Conservation (phyloP, 2,329 filamentous ascomycete species). For the Teratosphaeria destructans region DNA sequence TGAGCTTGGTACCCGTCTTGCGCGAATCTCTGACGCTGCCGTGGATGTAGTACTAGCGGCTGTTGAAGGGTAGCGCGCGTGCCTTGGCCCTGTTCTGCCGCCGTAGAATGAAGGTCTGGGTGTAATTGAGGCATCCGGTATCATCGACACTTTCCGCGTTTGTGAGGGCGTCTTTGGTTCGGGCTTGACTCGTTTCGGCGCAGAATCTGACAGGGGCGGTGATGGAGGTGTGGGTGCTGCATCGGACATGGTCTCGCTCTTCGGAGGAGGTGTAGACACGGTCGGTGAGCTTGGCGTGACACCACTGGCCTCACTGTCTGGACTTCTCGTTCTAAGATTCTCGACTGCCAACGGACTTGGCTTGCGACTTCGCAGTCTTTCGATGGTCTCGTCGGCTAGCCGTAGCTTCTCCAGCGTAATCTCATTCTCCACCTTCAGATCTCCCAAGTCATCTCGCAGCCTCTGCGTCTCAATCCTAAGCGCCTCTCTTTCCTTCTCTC, state of each 20-base stretch:
- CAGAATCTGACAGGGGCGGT: conserved; percentile 75
- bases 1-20: conserved; percentile 31
- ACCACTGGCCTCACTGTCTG: conserved; percentile 45
- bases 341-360: conserved; percentile 40
- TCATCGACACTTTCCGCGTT: conserved; percentile 34
- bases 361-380: conserved; percentile 41
- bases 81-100: conserved; percentile 35
- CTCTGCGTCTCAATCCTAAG: conserved; percentile 86
- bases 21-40: conserved; percentile 13
- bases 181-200: conserved; percentile 47
- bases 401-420: conserved; percentile 90
- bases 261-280: conserved; percentile 72
- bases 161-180: conserved; percentile 32
- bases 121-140: conserved; percentile 41
- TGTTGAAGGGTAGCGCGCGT: conserved; percentile 50
- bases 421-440: conserved; percentile 89
- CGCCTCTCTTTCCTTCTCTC: conserved; percentile 82
- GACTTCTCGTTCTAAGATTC: conserved; percentile 36
- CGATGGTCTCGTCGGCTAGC: conserved; percentile 48
- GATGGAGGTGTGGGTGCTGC: conserved; percentile 76
- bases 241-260: conserved; percentile 54
- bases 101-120: conserved; percentile 40
- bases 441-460: conserved; percentile 79
- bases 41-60: conserved; percentile 16
- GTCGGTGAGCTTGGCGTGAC: conserved; percentile 80